Evolutionary conservation across 331 rosid species (phyloP), one percentile per base, ranked within the genome.

Genomic region (Pyrus hybrid): DNA sequence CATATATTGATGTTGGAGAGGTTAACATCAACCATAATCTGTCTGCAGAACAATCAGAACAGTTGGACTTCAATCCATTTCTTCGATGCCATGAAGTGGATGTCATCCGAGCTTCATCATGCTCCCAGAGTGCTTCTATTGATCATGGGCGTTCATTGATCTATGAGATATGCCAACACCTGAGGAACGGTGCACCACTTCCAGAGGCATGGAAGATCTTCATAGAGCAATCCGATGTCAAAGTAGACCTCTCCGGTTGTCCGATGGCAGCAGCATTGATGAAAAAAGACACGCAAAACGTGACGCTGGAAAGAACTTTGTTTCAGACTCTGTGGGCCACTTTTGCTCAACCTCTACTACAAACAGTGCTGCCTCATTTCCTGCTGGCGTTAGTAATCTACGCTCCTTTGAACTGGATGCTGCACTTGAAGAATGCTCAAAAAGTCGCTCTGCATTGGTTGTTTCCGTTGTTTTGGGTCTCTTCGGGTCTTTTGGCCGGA

Each of bases 131-230:
- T 67, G 97, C 98, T 81, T 93, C 98, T 33, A 90, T 93, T 70
- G 98, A 93, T 83, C 98, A 93, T 20, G 98, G 98, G 1, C 98
- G 98, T 37, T 93, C 97, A 63, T 33, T 93, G 85, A 84, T 91
- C 76, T 93, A 93, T 18, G 93, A 91, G 77, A 91, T 91, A 28
- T 91, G 98, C 80, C 98, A 93, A 87, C 87, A 86, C 76, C 71
- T 93, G 65, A 80, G 98, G 23, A 91, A 91, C 13, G 82, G 87
- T 58, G 84, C 85, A 20, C 97, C 98, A 8, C 85, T 93, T 72
- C 97, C 96, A 37, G 97, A 87, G 76, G 79, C 96, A 54, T 91
- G 92, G 92, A 93, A 85, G 76, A 85, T 77, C 80, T 89, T 93
- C 43, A 74, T 93, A 41, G 88, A 93, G 22, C 93, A 90, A 79